Base-by-base conservation (phyloP, 805 yeast genomes). In the Sugiyamaella lignohabitans region DNA sequence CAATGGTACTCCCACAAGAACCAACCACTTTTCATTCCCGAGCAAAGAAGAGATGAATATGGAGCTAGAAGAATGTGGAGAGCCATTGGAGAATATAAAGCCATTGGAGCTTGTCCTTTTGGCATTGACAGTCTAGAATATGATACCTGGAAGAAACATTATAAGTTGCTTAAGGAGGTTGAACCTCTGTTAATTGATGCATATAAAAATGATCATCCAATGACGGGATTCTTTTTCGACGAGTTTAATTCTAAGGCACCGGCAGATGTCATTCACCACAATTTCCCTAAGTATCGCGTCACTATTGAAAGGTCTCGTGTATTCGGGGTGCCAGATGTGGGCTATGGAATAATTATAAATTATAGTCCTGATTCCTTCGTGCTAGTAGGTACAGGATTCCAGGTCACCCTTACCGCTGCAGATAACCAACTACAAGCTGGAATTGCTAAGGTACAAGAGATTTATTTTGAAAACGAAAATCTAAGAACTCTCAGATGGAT, bases 41-140 rank as follows among this genome's bases (percentile, higher is more conserved):
- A 52, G 46, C 54, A 51, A 39, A 48, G 55, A 14, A 34, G 55
- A 19, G 55, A 52, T 38, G 54, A 47, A 27, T 51, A 17, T 39
- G 55, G 54, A 6, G 55, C 55, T 11, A 22, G 54, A 16, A 22
- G 54, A 6, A 17, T 41, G 14, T 52, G 49, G 48, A 5, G 16
- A 5, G 46, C 54, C 8, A 23, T 48, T 37, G 55, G 54, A 34
- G 30, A 27, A 6, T 44, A 43, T 37, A 11, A 21, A 10, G 55
- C 55, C 2, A 42, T 52, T 34, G 52, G 54, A 4, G 46, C 40
- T 4, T 52, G 46, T 10, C 55, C 55, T 2, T 52, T 52, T 44
- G 55, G 53, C 4, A 35, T 51, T n/a, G 55, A 52, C 38, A 45
- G 46, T 16, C 16, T 52, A 10, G 41, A 36, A 20, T 35, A 40